Percentiles rank a stretch among this genome's conserved stretches.
These are phyloP conservation scores for Didymosphaeria variabile DNA, from an alignment of 2,329 filamentous ascomycete genomes.

Conservation along the genomic window DNA sequence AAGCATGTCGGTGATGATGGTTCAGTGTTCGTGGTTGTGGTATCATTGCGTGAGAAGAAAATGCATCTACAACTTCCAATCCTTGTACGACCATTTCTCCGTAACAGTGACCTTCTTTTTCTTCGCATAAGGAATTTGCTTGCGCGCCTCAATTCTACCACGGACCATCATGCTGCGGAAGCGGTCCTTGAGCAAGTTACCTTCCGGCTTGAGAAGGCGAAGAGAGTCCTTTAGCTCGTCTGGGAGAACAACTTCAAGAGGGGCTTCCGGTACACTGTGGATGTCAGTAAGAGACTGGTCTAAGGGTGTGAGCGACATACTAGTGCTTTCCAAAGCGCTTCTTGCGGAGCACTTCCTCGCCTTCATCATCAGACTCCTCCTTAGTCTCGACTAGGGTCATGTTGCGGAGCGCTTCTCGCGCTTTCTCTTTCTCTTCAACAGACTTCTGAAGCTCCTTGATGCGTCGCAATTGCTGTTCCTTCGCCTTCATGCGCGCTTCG, in stretches of 20 bases:
- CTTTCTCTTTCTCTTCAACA: conserved; percentile 66
- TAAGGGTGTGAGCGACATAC: conserved; percentile 37
- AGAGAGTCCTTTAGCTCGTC: conserved; percentile 62
- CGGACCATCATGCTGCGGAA: conserved; percentile 89
- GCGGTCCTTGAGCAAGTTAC: conserved; percentile 91
- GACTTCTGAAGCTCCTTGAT: conserved; percentile 76
- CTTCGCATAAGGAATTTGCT: conserved; percentile 80
- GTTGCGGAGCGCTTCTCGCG: conserved; percentile 37
- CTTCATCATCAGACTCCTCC: conserved; percentile 45
- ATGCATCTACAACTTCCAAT: conserved; percentile 70
- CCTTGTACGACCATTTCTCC: conserved; percentile 98
- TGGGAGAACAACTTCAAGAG: conserved; percentile 59
- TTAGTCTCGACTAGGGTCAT: conserved; percentile 38
- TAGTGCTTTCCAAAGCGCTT: conserved; percentile 74
- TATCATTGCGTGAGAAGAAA: conserved; percentile 2
- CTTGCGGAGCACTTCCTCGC: conserved; percentile 65
- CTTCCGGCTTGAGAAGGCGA: conserved; percentile 78
- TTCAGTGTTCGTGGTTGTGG: not conserved
- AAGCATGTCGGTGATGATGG: not conserved
- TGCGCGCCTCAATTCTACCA: conserved; percentile 86
- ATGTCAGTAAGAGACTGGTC: conserved; percentile 16
- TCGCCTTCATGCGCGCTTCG: conserved; percentile 77
- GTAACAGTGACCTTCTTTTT: conserved; percentile 82
- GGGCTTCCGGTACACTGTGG: conserved; percentile 72
- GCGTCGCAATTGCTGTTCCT: conserved; percentile 74